Evolutionary conservation across 805 yeast species (phyloP).

Genomic region (Nematodospora valgi): DNA sequence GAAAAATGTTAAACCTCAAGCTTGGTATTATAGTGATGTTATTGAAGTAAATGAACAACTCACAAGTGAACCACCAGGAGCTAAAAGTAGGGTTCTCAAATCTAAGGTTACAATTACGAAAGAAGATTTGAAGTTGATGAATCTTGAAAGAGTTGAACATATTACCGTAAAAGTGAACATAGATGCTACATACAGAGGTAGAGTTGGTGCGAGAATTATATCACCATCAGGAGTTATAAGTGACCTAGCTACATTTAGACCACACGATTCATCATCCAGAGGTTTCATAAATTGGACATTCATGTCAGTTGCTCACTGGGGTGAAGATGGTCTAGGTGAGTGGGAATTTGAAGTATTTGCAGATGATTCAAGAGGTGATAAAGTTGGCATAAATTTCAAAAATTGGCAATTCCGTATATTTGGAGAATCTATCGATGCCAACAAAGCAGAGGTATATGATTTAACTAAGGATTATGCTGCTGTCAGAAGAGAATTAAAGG

Average conservation of each 20-base stretch:
- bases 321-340: conserved; percentile 71
- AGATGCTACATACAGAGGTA: conserved; percentile 64
- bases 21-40: conserved; percentile 63
- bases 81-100: conserved; percentile 14
- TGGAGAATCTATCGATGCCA: conserved; percentile 72
- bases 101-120: conserved; percentile 41
- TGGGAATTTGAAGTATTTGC: conserved; percentile 70
- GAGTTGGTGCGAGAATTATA: conserved; percentile 55
- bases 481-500: conserved; percentile 23
- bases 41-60: conserved; percentile 26
- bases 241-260: conserved; percentile 66
- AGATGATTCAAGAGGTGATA: conserved; percentile 33
- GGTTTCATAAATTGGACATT: conserved; percentile 87
- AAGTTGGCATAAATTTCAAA: conserved; percentile 39
- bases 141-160: conserved; percentile 78
- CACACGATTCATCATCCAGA: conserved; percentile 47
- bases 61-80: conserved; percentile 11
- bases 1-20: conserved; percentile 87
- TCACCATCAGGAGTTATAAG: conserved; percentile 79
- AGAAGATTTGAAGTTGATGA: conserved; percentile 49
- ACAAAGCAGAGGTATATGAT: conserved; percentile 56
- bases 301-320: conserved; percentile 99
- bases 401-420: conserved; percentile 78
- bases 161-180: conserved; percentile 77
- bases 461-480: conserved; percentile 46